Evolutionary conservation across 140 eudicot species (phyloP).

Genomic region (Oenanthe javanica): DNA sequence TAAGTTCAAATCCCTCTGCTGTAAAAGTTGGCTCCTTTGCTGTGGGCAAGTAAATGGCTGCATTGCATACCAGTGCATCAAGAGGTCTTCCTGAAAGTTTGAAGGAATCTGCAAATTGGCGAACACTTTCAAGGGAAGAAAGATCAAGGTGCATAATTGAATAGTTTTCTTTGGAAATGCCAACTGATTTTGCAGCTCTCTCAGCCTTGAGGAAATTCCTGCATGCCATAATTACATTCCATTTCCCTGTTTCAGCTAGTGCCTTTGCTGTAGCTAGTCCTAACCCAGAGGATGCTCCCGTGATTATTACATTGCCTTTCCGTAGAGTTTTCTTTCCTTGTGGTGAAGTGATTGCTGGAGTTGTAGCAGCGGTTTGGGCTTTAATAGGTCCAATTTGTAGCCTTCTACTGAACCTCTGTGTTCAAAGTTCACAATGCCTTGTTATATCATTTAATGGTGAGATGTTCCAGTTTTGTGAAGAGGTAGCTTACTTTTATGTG

Average conservation of each 20-base stretch:
- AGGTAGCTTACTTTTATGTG: not conserved
- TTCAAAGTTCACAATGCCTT: not conserved
- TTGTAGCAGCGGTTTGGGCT: constrained; percentile 34
- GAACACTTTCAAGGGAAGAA: constrained; percentile 56
- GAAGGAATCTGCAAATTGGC: constrained; percentile 49
- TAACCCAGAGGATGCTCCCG: constrained; percentile 58
- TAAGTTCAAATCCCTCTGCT: constrained; percentile 50
- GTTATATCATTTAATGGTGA: not conserved
- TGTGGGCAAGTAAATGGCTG: constrained; percentile 63
- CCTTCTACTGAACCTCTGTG: constrained; percentile 17
- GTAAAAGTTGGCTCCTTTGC: constrained; percentile 49
- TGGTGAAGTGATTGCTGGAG: constrained; percentile 28
- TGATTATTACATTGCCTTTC: constrained; percentile 42
- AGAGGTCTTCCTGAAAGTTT: constrained; percentile 35
- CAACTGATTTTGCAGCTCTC: constrained; percentile 43
- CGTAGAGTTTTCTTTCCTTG: constrained; percentile 40
- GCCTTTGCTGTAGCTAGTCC: constrained; percentile 53
- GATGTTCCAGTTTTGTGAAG: not conserved
- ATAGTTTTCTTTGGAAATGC: constrained; percentile 38
- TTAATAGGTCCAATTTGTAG: constrained; percentile 21
- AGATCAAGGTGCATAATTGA: constrained; percentile 49
- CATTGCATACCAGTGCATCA: constrained; percentile 51
- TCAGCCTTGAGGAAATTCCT: constrained; percentile 59
- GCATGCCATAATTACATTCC: constrained; percentile 57
- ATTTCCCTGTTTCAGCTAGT: constrained; percentile 40